A percentile compares a stretch with the other conserved stretches of the same genome.
Conservation (phyloP, 345 rosid species). For the Alliaria petiolata region DNA sequence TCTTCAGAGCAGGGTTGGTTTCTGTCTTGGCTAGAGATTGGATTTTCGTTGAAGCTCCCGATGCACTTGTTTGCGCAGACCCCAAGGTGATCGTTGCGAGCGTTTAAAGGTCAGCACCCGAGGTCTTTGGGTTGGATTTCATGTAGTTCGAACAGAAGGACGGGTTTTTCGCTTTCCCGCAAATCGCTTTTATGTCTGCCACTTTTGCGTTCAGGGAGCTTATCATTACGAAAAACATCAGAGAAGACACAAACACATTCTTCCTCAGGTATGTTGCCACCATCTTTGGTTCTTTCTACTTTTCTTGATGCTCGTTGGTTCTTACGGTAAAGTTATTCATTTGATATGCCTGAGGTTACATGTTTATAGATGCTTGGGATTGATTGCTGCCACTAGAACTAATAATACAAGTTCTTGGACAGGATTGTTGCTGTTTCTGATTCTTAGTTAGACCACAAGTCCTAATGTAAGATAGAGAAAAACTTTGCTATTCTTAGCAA, state of each 20-base stretch:
- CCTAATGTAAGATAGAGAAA: neutral
- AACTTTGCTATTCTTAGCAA: conserved; percentile 19
- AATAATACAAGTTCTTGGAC: conserved; percentile 4
- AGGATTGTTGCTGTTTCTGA: conserved; percentile 10
- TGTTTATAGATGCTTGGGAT: conserved; percentile 1
- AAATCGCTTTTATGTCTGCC: conserved; percentile 15
- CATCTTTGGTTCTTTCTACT: too few relatives aligned
- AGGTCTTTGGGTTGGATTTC: conserved; percentile 16
- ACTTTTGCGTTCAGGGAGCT: conserved; percentile 9
- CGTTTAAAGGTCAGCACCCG: conserved; percentile 1
- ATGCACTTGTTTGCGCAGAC: conserved; percentile 25
- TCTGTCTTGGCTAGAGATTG: conserved; percentile 3
- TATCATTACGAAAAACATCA: conserved; percentile 9
- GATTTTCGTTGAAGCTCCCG: neutral
- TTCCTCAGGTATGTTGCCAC: conserved; percentile 20
- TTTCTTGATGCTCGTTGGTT: neutral
- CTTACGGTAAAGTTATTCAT: neutral
- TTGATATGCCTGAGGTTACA: neutral
- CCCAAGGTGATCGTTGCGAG: conserved; percentile 16
- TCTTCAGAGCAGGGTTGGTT: conserved; percentile 4
- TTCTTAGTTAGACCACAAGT: conserved; percentile 27
- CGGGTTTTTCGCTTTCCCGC: conserved; percentile 20
- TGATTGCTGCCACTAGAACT: conserved; percentile 4
- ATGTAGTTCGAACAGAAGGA: conserved; percentile 18
- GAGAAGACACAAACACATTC: conserved; percentile 9